Evolutionary conservation across 2,329 filamentous ascomycete species (phyloP), one percentile per base, ranked within the genome.

Genomic region (Aspergillus sp.): DNA sequence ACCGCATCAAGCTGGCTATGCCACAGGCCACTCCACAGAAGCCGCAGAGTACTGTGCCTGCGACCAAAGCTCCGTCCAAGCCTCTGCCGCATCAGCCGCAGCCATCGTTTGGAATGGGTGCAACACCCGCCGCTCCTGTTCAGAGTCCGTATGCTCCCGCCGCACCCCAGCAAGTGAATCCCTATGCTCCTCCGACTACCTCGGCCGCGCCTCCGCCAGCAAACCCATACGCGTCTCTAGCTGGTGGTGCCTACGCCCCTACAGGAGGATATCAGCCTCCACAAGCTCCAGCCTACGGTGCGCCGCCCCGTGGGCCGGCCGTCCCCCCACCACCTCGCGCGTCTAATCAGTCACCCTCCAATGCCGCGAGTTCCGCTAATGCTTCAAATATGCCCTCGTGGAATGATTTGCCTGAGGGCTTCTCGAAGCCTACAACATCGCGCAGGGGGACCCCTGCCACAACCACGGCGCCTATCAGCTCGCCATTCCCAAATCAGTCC

Each of bases 401-500:
- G 91, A 98, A 98, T 48, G 91, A 98, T 58, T 81, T 93, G 32
- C 91, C 91, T 1, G 74, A 94, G 49, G 82, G 64, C 35, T 78
- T 96, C 28, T 71, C 75, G 28, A 85, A 89, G 65, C 66, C 73
- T 34, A 71, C 81, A n/a, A 72, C 75, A 10, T 72, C 80, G 14
- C 78, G 88, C 44, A 76, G 80, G 53, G 71, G 71, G 28, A 95
- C 89, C 1, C 86, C 88, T 2, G 77, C 71, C 34, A 67, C 76
- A 13, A 52, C 53, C 19, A 53, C 63, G 26, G 74, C 77, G 32
- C 68, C 81, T 3, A 76, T 86, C 31, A 75, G 71, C n/a, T 76
- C 82, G 12, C 84, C 86, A 6, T 93, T 91, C 66, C 72, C 77
- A 2, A 75, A 74, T 45, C 78, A 83, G 51, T 70, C 71, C 63